Percentiles rank a stretch among this genome's conserved stretches.
Evolutionary conservation across 768 basidiomycete genomes (phyloP).

Genomic region (Naganishia onofrii): DNA sequence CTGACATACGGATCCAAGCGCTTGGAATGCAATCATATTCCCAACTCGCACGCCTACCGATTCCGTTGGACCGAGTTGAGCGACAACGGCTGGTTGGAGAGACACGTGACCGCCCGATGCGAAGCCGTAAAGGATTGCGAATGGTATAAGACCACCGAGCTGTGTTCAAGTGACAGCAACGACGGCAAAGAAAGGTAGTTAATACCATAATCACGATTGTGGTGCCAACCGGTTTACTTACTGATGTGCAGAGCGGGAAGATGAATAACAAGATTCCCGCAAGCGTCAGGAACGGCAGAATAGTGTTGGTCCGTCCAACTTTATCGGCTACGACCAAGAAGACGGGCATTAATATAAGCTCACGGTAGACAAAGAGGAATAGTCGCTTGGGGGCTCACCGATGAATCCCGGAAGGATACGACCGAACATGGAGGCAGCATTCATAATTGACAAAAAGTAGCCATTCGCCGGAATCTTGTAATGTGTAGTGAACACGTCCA

Average conservation of each 20-base stretch:
- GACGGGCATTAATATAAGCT: too few species aligned
- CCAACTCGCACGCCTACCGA: conserved; percentile 14
- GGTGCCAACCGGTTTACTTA: not conserved
- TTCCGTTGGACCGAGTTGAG: conserved; percentile 20
- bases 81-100: conserved; percentile 3
- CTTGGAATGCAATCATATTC: conserved; percentile 20
- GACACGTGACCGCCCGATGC: conserved; percentile 19
- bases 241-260: conserved; percentile 24
- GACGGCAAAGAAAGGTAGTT: not conserved
- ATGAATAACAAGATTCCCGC: conserved; percentile 18
- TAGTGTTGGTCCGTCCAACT: conserved; percentile 21
- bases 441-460: conserved; percentile 18
- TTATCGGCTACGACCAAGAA: conserved; percentile 21
- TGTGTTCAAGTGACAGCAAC: not conserved
- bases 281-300: conserved; percentile 20
- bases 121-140: conserved; percentile 23
- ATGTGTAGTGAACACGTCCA: conserved; percentile 18
- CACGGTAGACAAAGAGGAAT: too few species aligned
- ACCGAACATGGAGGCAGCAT: conserved; percentile 22
- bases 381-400: too few species aligned
- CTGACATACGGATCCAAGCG: conserved; percentile 18
- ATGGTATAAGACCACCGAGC: conserved; percentile 23
- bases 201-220: not conserved
- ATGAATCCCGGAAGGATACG: conserved; percentile 25
- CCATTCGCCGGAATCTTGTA: conserved; percentile 20